phyloP scores from a whole-genome alignment of 2,329 filamentous ascomycete species.

The Setomelanomma holmii region DNA sequence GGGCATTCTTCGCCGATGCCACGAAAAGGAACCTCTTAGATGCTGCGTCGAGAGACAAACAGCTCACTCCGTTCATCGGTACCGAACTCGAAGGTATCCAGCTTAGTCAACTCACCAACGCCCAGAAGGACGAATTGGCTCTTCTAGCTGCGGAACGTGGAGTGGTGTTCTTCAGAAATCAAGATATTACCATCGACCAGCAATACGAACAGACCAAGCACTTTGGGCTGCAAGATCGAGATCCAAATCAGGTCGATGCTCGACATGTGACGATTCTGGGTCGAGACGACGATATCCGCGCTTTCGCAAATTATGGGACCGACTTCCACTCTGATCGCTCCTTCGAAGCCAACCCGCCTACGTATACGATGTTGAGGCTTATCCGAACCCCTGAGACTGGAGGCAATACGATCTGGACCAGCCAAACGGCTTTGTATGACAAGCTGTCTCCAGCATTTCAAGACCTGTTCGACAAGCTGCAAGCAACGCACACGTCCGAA shows the following conservation, averaged over 20 bases:
- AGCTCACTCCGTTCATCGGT: slow-evolving; percentile 16
- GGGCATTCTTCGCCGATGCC: slow-evolving; percentile 54
- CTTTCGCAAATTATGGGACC: slow-evolving; percentile 7
- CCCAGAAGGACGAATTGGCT: slow-evolving; percentile 56
- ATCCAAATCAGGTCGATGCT: slow-evolving; percentile 18
- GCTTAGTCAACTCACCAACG: slow-evolving; percentile 50
- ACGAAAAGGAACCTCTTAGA: slow-evolving; percentile 40
- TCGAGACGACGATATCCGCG: slow-evolving; percentile 2
- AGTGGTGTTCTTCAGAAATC: slow-evolving; percentile 56
- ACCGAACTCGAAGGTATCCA: slow-evolving; percentile 46
- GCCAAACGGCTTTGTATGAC: slow-evolving; percentile 8
- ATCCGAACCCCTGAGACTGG: slow-evolving; percentile 4
- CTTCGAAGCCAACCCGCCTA: slow-evolving; percentile 10
- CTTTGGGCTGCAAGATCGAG: slow-evolving; percentile 22
- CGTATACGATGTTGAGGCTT: slow-evolving; percentile 7
- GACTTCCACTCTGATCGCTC: slow-evolving; percentile 10
- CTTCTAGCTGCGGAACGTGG: slow-evolving; percentile 42
- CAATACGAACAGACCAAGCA: slow-evolving; percentile 21
- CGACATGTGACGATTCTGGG: slow-evolving; percentile 22
- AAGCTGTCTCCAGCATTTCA: slow-evolving; percentile 7
- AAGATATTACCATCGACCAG: slow-evolving; percentile 41
- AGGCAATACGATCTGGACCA: slow-evolving; percentile 9
- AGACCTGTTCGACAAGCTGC: slow-evolving; percentile 4
- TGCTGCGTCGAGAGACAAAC: slow-evolving; percentile 1
- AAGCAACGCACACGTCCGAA: slow-evolving; percentile 6